Evolutionary conservation across 345 rosid genomes (phyloP), one percentile per base, ranked within the genome.

Genomic region (Gossypium australe): DNA sequence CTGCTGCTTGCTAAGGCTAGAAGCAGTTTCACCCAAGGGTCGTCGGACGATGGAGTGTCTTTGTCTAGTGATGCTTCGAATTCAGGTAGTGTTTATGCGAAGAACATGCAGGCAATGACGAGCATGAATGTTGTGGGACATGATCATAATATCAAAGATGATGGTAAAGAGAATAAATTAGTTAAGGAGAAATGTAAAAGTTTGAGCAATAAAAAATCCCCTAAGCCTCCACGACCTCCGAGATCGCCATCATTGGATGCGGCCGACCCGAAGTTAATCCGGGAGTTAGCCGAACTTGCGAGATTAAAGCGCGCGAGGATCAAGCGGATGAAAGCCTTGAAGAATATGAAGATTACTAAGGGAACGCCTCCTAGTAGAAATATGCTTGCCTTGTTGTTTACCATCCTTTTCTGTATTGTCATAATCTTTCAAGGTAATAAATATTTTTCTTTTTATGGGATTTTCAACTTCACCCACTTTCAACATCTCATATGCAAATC

Each of bases 211-310:
- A 80, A 92, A 71, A 91, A 91, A 77, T 43, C 90, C 25, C 72
- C 89, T 4, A 90, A 80, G 75, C 99, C 99, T 78, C 99, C 99
- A 3, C 80, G 94, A 17, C 96, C 98, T 38, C 99, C 98, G 0
- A 84, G 90, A 76, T 89, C 94, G 70, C 98, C 97, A n/a, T 88
- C 92, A 7, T 67, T 96, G 77, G 97, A 93, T 75, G 86, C 97
- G 0, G 89, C 94, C 65, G 99, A 90, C 82, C 86, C 86, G 85
- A 93, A 90, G 83, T 82, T 93, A 64, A 89, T 96, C 3, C 81
- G 83, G 61, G 98, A 93, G 83, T 85, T 93, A 29, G 72, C 97
- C 67, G 97, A 93, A 77, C 80, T 91, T 20, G 93, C 94, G 72
- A 88, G 85, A 94, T 73, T 90, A 81, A 96, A 93, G 80, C 91